Evolutionary conservation across 352 stramenopile species (phyloP).

Genomic region (Peronospora farinosa): DNA sequence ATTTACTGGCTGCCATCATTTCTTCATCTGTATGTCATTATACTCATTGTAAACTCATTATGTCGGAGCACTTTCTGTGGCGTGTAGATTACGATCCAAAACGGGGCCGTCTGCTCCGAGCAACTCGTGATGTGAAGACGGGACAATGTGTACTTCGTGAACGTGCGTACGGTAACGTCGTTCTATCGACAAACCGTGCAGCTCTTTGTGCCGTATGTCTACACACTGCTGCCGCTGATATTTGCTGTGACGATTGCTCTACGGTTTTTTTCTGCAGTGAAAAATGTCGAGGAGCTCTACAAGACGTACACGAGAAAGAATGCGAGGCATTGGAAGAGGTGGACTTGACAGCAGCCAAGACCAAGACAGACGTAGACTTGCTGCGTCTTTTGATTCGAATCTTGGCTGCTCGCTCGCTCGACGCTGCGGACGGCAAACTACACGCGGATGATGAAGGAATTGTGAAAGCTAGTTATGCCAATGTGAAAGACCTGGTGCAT

Average conservation of each 20-base stretch:
- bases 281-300: conserved; percentile 27
- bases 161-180: conserved; percentile 32
- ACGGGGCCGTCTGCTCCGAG: conserved; percentile 30
- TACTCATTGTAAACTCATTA: too few species aligned
- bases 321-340: conserved; percentile 42
- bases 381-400: conserved; percentile 42
- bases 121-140: conserved; percentile 16
- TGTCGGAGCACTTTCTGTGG: conserved; percentile 20
- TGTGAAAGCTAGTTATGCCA: conserved; percentile 23
- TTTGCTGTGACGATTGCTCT: conserved; percentile 49
- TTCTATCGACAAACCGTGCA: conserved; percentile 24
- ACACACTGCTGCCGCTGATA: conserved; percentile 31
- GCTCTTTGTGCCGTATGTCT: conserved; percentile 42
- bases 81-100: conserved; percentile 23
- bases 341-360: conserved; percentile 38
- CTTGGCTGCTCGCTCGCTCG: conserved; percentile 24
- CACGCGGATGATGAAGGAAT: conserved; percentile 15
- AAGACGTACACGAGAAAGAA: conserved; percentile 38
- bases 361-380: conserved; percentile 31
- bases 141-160: conserved; percentile 34
- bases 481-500: conserved; percentile 39
- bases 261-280: conserved; percentile 45
- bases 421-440: conserved; percentile 18
- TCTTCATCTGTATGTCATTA: too few species aligned
- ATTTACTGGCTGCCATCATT: too few species aligned